Evolutionary conservation across 768 basidiomycete species (phyloP).

Genomic region (Lactarius psammicola): DNA sequence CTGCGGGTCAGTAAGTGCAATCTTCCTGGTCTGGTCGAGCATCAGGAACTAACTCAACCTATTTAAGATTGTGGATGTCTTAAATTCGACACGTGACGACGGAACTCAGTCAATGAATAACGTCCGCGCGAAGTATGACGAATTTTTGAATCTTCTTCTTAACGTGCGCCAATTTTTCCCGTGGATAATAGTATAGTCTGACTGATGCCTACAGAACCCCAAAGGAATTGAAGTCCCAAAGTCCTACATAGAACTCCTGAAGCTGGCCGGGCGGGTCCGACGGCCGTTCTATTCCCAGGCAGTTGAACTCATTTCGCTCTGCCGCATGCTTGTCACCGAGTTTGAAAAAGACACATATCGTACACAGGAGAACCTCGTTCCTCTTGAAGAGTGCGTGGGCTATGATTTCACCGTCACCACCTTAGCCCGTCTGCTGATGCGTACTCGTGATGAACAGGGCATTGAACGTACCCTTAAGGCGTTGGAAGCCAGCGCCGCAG

Average conservation of each 20-base stretch:
- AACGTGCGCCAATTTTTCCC: slow-evolving; percentile 3
- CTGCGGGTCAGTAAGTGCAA: slow-evolving; percentile 15
- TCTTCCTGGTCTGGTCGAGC: not conserved
- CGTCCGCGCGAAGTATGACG: slow-evolving; percentile 17
- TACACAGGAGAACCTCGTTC: slow-evolving; percentile 10
- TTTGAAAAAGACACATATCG: slow-evolving; percentile 11
- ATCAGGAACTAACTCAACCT: not conserved
- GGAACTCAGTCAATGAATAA: not conserved
- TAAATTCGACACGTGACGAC: slow-evolving; percentile 7
- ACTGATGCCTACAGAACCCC: slow-evolving; percentile 18
- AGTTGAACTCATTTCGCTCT: slow-evolving; percentile 16
- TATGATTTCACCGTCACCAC: not conserved
- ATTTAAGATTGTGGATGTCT: slow-evolving; percentile 12
- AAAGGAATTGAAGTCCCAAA: slow-evolving; percentile 11
- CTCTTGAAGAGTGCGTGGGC: slow-evolving; percentile 20
- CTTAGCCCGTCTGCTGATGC: not conserved
- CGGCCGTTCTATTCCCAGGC: slow-evolving; percentile 27
- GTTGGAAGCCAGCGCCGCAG: slow-evolving; percentile 9
- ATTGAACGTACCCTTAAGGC: slow-evolving; percentile 14
- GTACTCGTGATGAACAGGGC: slow-evolving; percentile 2
- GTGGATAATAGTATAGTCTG: slow-evolving; percentile 5
- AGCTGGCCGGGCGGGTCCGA: slow-evolving; percentile 20
- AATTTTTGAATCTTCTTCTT: slow-evolving; percentile 11
- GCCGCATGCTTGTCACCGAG: slow-evolving; percentile 19
- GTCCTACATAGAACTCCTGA: slow-evolving; percentile 22